phyloP scores from a whole-genome alignment of 2,329 filamentous ascomycete genomes.

The Cercospora zeae-maydis region DNA sequence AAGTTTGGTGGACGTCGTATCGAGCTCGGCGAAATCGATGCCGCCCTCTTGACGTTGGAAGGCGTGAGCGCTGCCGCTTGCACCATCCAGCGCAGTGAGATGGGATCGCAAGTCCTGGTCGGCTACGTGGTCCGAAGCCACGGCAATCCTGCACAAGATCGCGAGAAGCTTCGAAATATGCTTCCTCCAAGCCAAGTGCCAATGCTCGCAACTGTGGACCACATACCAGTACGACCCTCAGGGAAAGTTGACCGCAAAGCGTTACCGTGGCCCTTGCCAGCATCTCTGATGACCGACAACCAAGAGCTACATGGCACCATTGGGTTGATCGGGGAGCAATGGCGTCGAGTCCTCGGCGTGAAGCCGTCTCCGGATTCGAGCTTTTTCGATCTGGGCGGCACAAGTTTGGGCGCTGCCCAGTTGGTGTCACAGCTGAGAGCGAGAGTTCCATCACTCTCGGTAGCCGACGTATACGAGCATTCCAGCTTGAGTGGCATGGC shows the following conservation, averaged over 20 bases:
- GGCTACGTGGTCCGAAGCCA: conserved; percentile 11
- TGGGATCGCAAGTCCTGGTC: conserved; percentile 11
- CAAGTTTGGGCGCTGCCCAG: conserved; percentile 9
- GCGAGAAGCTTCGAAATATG: conserved; percentile 9
- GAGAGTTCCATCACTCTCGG: not conserved
- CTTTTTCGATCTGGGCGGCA: conserved; percentile 13
- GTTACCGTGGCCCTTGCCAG: conserved; percentile 8
- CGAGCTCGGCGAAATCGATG: conserved; percentile 14
- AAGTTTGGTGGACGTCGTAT: conserved; percentile 10
- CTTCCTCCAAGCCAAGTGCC: conserved; percentile 12
- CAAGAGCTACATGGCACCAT: not conserved
- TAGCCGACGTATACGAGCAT: conserved; percentile 8
- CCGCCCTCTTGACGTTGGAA: not conserved
- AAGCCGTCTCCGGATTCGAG: not conserved
- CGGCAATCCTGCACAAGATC: not conserved
- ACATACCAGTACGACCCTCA: conserved; percentile 5
- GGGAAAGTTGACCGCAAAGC: conserved; percentile 10
- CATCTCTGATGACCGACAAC: not conserved
- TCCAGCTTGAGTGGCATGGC: not conserved
- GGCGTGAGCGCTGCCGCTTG: conserved; percentile 10
- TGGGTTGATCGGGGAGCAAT: conserved; percentile 4
- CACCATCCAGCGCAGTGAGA: conserved; percentile 9
- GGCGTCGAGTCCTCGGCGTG: conserved; percentile 10
- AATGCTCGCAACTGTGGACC: conserved; percentile 9
- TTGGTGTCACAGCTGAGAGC: conserved; percentile 6